These are phyloP conservation scores for Aureobasidium sp. DNA, from an alignment of 2,329 filamentous ascomycete species.

Conservation along the genomic window DNA sequence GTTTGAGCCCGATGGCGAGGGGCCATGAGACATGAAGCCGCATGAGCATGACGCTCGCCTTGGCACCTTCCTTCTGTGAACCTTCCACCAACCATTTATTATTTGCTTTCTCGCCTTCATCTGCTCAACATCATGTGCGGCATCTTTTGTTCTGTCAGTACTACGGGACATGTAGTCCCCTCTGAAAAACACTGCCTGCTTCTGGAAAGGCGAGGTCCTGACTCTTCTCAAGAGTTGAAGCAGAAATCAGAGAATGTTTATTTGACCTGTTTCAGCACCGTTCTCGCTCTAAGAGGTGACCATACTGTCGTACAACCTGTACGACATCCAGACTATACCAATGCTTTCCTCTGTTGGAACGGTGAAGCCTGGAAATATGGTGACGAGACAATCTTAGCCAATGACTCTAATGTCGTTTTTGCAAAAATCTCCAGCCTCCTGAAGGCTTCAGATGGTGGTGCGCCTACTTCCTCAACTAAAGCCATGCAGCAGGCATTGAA, in stretches of 20 bases:
- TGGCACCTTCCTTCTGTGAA: not conserved
- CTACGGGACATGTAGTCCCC: slow-evolving; percentile 16
- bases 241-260: not conserved
- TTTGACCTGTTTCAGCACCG: slow-evolving; percentile 68
- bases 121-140: slow-evolving; percentile 23
- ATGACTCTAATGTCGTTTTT: slow-evolving; percentile 70
- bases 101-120: not conserved
- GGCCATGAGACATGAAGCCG: not conserved
- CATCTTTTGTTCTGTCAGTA: slow-evolving; percentile 26
- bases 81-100: not conserved
- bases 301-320: slow-evolving; percentile 67
- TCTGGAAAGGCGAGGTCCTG: slow-evolving; percentile 23
- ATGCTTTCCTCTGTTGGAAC: slow-evolving; percentile 86
- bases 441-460: slow-evolving; percentile 15
- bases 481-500: slow-evolving; percentile 13
- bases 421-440: slow-evolving; percentile 36
- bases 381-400: slow-evolving; percentile 52
- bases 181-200: slow-evolving; percentile 16
- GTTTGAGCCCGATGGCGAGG: not conserved
- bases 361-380: slow-evolving; percentile 83
- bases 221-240: slow-evolving; percentile 14
- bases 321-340: slow-evolving; percentile 38
- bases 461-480: not conserved
- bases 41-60: not conserved
- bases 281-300: slow-evolving; percentile 79